These are phyloP conservation scores for Clitoria ternatea DNA, from an alignment of 306 rosid species.

Conservation along the genomic window DNA sequence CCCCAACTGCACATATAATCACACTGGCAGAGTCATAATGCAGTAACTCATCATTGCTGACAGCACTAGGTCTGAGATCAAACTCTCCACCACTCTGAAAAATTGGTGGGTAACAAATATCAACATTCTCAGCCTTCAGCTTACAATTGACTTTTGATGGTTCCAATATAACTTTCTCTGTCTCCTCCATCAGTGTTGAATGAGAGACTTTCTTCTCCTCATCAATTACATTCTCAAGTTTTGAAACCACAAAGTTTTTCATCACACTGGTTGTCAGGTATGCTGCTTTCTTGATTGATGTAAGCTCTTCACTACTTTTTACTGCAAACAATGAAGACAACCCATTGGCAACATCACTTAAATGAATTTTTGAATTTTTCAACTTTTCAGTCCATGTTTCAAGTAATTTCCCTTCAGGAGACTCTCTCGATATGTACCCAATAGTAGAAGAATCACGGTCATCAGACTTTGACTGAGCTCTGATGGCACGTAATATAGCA, in stretches of 20 bases:
- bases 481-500: constrained; percentile 58
- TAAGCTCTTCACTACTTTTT: constrained; percentile 68
- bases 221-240: constrained; percentile 88
- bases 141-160: constrained; percentile 74
- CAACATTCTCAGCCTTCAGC: constrained; percentile 81
- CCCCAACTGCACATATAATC: constrained; percentile 88
- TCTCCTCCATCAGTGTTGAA: constrained; percentile 84
- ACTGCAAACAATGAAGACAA: constrained; percentile 63
- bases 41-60: constrained; percentile 82
- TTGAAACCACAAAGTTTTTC: constrained; percentile 75
- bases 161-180: constrained; percentile 82
- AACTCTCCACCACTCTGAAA: constrained; percentile 92
- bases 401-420: constrained; percentile 80
- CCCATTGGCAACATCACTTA: constrained; percentile 73
- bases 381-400: constrained; percentile 76
- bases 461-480: constrained; percentile 55
- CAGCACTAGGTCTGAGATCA: constrained; percentile 96
- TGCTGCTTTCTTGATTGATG: constrained; percentile 76
- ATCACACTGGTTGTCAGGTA: constrained; percentile 68
- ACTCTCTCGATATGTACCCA: constrained; percentile 79
- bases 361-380: constrained; percentile 45
- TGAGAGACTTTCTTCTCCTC: constrained; percentile 85
- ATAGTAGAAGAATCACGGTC: constrained; percentile 48
- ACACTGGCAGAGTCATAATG: constrained; percentile 83
- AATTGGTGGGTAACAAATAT: constrained; percentile 92